Percentiles rank a stretch among this genome's conserved stretches.
phyloP scores from a whole-genome alignment of 768 basidiomycete species.

The Austroboletus festivus region DNA sequence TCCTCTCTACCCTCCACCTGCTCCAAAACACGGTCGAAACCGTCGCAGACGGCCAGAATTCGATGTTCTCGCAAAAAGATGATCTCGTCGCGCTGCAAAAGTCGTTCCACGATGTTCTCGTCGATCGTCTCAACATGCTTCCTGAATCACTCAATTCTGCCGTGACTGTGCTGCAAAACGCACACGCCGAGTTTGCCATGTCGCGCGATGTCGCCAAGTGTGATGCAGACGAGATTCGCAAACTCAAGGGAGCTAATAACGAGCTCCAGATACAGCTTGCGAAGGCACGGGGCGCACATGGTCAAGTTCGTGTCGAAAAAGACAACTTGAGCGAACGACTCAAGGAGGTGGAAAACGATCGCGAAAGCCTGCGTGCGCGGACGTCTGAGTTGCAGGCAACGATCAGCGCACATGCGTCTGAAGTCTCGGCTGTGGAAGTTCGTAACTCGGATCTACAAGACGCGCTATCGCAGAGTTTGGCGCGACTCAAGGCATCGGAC shows the following conservation, averaged over 20 bases:
- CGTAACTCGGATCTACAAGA: slow-evolving; percentile 64
- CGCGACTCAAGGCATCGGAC: slow-evolving; percentile 70
- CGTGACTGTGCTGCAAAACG: slow-evolving; percentile 53
- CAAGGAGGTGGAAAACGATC: slow-evolving; percentile 56
- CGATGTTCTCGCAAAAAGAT: slow-evolving; percentile 43
- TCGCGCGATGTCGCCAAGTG: slow-evolving; percentile 55
- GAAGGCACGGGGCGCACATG: slow-evolving; percentile 74
- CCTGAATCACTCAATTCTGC: slow-evolving; percentile 58
- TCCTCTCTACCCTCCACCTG: slow-evolving; percentile 37
- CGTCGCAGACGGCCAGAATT: slow-evolving; percentile 50
- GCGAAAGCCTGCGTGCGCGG: slow-evolving; percentile 56
- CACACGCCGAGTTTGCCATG: slow-evolving; percentile 58
- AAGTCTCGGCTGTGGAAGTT: slow-evolving; percentile 45
- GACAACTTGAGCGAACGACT: slow-evolving; percentile 67
- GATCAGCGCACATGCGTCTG: slow-evolving; percentile 41
- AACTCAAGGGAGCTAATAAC: slow-evolving; percentile 47
- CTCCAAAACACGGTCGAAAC: slow-evolving; percentile 50
- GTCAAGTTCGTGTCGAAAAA: slow-evolving; percentile 80
- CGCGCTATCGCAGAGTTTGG: slow-evolving; percentile 69
- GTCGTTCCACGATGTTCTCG: slow-evolving; percentile 48
- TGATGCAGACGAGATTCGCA: slow-evolving; percentile 70
- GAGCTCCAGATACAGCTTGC: slow-evolving; percentile 72
- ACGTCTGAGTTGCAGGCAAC: slow-evolving; percentile 52
- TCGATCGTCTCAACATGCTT: slow-evolving; percentile 52
- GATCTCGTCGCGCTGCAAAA: slow-evolving; percentile 51